Base-by-base conservation (phyloP, 2,329 filamentous ascomycete genomes). In the Ophiocordyceps camponoti-leonardi region DNA sequence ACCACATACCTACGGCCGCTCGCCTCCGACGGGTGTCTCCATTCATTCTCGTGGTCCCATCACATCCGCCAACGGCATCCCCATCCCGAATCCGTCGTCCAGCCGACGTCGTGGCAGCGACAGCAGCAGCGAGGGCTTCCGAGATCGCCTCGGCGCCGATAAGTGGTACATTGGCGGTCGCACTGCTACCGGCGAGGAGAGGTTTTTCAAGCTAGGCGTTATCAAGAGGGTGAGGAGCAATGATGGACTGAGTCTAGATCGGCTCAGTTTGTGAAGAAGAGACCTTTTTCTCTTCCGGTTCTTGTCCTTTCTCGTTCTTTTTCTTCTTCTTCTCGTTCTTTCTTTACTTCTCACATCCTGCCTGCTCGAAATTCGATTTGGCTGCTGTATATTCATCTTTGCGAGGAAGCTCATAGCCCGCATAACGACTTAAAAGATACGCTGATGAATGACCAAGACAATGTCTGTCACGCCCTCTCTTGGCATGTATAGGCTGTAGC, bases 141-240 rank as follows among this genome's bases (percentile, higher is more conserved):
- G 81, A 45, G 83, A 87, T 49, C 79, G 79, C 33, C 61, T 78
- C 43, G 81, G 80, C 2, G 73, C 75, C 1, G 83, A 88, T 51
- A 86, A 84, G 63, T 86, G 83, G 81, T 88, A 87, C 56, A 83
- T 88, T 46, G 83, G 83, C 20, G 83, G 83, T 7, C 67, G 81
- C 56, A 87, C 83, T 26, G 81, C 83, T 1, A 72, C 66, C 1
- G 83, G 83, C n/a, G 83, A 88, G 56, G 83, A 88, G 59, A 75
- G 76, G 55, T 87, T 86, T 64, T 88, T 87, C 61, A 86, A 86
- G 65, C 65, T 88, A 41, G 83, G 82, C 41, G 83, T 88, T 51
- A 77, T 88, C 43, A 75, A 79, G 58, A 67, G 82, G 46, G 77
- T 84, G 47, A 69, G 77, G 56, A 88, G 83, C 59, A 79, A 81